Conservation (phyloP, 1,284 basidiomycete genomes). For the Veloboletus limbatus region DNA sequence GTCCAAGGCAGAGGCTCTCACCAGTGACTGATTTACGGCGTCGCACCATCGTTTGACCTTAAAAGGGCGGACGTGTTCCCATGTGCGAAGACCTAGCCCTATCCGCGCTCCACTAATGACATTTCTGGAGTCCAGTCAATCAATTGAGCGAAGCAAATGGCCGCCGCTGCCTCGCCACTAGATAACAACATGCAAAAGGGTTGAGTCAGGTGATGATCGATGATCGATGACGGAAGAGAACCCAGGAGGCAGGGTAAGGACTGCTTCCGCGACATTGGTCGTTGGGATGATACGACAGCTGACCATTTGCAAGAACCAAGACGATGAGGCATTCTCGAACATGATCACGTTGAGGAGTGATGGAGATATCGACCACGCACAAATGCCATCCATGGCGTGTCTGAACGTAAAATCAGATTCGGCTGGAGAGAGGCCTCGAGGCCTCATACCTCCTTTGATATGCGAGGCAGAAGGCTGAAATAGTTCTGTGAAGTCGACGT, state of each 20-base stretch:
- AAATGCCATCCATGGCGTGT: slow-evolving; percentile 19
- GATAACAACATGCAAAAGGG: slow-evolving; percentile 6
- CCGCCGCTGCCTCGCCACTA: neutral
- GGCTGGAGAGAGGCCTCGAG: slow-evolving; percentile 6
- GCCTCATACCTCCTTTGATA: slow-evolving; percentile 24
- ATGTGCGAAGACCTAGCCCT: slow-evolving; percentile 3
- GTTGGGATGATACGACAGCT: neutral
- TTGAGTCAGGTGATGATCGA: slow-evolving; percentile 10
- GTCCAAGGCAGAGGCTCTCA: slow-evolving; percentile 6
- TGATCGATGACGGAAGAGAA: slow-evolving; percentile 2
- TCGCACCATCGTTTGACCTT: slow-evolving; percentile 5
- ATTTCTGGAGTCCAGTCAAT: slow-evolving; percentile 1
- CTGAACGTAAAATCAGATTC: slow-evolving; percentile 23
- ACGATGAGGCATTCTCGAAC: neutral
- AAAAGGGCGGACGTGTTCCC: slow-evolving; percentile 13
- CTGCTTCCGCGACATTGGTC: neutral
- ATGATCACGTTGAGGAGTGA: slow-evolving; percentile 1
- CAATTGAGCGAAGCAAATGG: neutral
- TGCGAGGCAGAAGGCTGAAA: slow-evolving; percentile 23
- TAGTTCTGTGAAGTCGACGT: slow-evolving; percentile 22
- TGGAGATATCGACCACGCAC: slow-evolving; percentile 20
- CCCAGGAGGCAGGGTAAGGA: slow-evolving; percentile 21
- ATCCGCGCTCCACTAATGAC: neutral
- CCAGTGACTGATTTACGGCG: slow-evolving; percentile 16
- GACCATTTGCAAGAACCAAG: neutral